Percentiles rank a stretch among this genome's conserved stretches.
These are phyloP conservation scores for Candida frijolesensis DNA, from an alignment of 1,139 yeast genomes.

Conservation along the genomic window DNA sequence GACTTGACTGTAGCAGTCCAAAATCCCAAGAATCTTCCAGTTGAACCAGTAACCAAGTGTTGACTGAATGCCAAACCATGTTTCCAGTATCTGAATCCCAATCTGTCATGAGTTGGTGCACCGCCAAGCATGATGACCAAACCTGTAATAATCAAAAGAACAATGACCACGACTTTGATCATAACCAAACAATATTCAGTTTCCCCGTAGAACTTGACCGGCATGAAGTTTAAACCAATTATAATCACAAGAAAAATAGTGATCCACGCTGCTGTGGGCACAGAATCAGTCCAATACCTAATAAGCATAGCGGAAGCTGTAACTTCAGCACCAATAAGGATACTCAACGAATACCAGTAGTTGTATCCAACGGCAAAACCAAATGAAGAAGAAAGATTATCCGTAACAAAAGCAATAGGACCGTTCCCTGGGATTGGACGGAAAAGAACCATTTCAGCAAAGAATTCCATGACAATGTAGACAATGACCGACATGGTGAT, in stretches of 20 bases:
- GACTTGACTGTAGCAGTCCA: slow-evolving; percentile 41
- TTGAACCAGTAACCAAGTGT: no score
- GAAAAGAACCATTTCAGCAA: slow-evolving; percentile 78
- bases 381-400: no score
- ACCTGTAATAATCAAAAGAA: slow-evolving; percentile 61
- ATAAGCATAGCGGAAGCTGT: slow-evolving; percentile 79
- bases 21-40: no score
- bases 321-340: slow-evolving; percentile 79
- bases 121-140: slow-evolving; percentile 75
- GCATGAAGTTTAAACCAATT: slow-evolving; percentile 38
- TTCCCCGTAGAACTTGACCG: slow-evolving; percentile 49
- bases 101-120: slow-evolving; percentile 32
- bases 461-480: slow-evolving; percentile 65
- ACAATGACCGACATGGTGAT: slow-evolving; percentile 67
- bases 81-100: slow-evolving; percentile 90
- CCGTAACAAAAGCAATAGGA: slow-evolving; percentile 38
- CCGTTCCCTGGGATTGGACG: slow-evolving; percentile 59
- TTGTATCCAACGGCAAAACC: slow-evolving; percentile 43
- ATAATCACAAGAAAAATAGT: slow-evolving; percentile 56
- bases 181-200: slow-evolving; percentile 56
- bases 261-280: slow-evolving; percentile 80
- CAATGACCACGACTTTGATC: slow-evolving; percentile 67
- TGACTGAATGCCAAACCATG: slow-evolving; percentile 64
- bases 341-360: slow-evolving; percentile 88
- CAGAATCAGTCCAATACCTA: slow-evolving; percentile 70